phyloP scores from a whole-genome alignment of 2,329 filamentous ascomycete species.

The Didymellaceae sp. region DNA sequence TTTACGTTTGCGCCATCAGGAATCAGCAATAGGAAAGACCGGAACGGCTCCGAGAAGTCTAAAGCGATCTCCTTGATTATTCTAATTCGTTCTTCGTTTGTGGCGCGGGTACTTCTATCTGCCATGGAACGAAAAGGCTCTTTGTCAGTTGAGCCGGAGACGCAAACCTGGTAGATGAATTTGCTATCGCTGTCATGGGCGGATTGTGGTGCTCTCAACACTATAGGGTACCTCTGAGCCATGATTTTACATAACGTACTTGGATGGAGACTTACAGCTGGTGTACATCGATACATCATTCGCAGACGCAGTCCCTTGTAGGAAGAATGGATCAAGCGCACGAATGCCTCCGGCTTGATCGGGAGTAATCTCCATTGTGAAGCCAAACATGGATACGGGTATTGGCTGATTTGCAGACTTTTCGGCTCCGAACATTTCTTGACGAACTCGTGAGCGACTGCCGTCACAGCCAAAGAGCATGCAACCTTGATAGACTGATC shows the following conservation, averaged over 20 bases:
- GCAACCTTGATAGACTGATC: conserved; percentile 8
- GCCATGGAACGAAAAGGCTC: background rate
- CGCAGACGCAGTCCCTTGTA: conserved; percentile 19
- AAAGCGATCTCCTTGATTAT: conserved; percentile 1
- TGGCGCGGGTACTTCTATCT: background rate
- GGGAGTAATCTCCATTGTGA: conserved; percentile 14
- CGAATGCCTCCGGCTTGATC: conserved; percentile 15
- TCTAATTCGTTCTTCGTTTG: background rate
- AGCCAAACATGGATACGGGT: conserved; percentile 17
- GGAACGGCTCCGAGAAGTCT: conserved; percentile 15
- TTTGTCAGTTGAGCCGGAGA: conserved; percentile 13
- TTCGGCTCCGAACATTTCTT: background rate
- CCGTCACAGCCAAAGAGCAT: conserved; percentile 23
- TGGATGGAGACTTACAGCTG: background rate
- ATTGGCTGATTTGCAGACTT: conserved; percentile 6
- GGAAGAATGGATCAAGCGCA: conserved; percentile 21
- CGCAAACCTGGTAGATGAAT: conserved; percentile 17
- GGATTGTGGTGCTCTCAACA: conserved; percentile 12
- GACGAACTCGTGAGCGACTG: conserved; percentile 12
- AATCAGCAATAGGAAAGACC: conserved; percentile 6
- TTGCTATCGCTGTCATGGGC: background rate
- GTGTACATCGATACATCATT: conserved; percentile 14
- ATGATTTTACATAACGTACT: background rate
- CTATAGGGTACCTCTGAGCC: background rate
- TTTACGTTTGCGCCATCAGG: conserved; percentile 9